phyloP scores from a whole-genome alignment of 306 rosid genomes.

The Biancaea sappan region DNA sequence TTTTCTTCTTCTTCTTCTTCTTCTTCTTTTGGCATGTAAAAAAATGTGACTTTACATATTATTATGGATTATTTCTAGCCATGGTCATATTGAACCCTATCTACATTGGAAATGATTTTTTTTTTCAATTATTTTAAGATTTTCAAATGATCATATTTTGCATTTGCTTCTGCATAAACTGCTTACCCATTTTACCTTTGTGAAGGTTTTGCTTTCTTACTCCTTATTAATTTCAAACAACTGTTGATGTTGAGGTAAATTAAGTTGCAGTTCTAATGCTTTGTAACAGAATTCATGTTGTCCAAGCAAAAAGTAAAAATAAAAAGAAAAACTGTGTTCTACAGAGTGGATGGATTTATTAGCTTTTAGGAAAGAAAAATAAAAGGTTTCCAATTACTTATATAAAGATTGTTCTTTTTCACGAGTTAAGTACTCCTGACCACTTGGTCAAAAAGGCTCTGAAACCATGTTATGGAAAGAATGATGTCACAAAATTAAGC shows the following conservation, averaged over 20 bases:
- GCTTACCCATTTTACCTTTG: neutral
- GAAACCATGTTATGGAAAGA: neutral
- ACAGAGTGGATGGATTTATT: neutral
- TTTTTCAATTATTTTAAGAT: neutral
- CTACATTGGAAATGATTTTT: neutral
- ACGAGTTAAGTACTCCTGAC: neutral
- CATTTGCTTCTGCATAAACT: neutral
- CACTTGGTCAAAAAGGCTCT: neutral
- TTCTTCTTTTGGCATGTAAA: neutral
- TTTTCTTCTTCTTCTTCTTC: too few species aligned
- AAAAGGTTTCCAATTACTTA: neutral
- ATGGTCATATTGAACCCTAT: neutral
- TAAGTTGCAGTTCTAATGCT: neutral
- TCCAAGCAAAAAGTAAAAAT: neutral
- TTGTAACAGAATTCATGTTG: neutral
- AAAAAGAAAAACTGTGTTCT: neutral
- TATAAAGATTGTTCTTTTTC: neutral
- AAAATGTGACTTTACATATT: neutral
- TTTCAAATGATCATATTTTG: neutral
- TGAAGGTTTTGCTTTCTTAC: neutral
- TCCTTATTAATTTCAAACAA: neutral
- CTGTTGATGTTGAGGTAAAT: slow-evolving; percentile 12
- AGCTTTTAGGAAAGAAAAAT: neutral
- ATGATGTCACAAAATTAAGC: neutral
- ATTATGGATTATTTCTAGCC: neutral